Conservation (phyloP, 23 red algal species). For the Pyropia yezoensis region DNA sequence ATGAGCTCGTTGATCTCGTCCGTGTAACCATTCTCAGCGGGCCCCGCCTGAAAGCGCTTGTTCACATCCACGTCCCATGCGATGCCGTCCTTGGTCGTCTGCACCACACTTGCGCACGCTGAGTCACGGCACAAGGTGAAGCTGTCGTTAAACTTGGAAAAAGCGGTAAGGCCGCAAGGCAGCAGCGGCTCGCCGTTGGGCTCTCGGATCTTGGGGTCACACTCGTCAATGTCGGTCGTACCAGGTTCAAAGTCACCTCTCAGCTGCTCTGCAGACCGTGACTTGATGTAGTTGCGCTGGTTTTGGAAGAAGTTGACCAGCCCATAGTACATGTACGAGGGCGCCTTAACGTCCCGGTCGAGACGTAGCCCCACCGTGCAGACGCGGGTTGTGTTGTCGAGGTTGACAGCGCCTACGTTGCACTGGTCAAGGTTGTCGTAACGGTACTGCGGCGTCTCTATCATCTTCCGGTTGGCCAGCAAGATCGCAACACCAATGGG, state of each 20-base stretch:
- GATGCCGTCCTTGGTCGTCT: slow-evolving; percentile 26
- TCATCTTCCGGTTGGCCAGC: slow-evolving; percentile 20
- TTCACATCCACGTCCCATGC: slow-evolving; percentile 51
- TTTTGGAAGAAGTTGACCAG: slow-evolving; percentile 80
- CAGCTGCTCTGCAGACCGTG: slow-evolving; percentile 33
- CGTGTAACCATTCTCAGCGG: background rate
- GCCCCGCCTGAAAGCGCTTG: slow-evolving; percentile 17
- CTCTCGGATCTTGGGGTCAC: slow-evolving; percentile 12
- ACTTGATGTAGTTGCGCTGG: slow-evolving; percentile 44
- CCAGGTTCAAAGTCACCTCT: slow-evolving; percentile 18
- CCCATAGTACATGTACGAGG: slow-evolving; percentile 66
- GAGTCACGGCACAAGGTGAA: slow-evolving; percentile 34
- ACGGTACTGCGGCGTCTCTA: slow-evolving; percentile 19
- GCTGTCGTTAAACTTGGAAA: slow-evolving; percentile 57
- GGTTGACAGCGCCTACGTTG: slow-evolving; percentile 16
- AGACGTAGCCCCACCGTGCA: slow-evolving; percentile 24
- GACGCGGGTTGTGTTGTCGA: background rate
- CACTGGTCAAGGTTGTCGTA: slow-evolving; percentile 49
- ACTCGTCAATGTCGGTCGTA: slow-evolving; percentile 1
- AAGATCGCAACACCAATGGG: slow-evolving; percentile 54
- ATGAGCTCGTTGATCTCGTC: slow-evolving; percentile 16
- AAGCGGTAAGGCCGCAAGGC: slow-evolving; percentile 67
- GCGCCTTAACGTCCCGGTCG: slow-evolving; percentile 20
- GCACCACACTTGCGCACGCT: slow-evolving; percentile 3
- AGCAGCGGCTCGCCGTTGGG: slow-evolving; percentile 1